phyloP scores from a whole-genome alignment of 768 basidiomycete genomes.

The Xanthoconium purpureum region DNA sequence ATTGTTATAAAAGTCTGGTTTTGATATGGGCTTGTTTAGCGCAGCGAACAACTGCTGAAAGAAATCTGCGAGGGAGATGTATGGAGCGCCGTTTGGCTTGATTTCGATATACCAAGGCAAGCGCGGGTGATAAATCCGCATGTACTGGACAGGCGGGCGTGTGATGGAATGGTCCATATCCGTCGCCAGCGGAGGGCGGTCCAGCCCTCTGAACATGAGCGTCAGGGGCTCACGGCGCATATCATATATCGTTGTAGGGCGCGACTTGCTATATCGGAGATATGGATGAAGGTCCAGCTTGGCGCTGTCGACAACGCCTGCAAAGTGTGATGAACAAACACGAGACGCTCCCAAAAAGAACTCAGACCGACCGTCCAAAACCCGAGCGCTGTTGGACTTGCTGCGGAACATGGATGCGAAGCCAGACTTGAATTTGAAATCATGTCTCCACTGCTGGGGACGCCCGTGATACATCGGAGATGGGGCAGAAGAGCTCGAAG shows the following conservation, averaged over 20 bases:
- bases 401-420: constrained; percentile 31
- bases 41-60: constrained; percentile 44
- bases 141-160: constrained; percentile 44
- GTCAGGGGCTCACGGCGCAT: constrained; percentile 42
- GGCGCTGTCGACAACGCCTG: constrained; percentile 27
- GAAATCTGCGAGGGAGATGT: constrained; percentile 59
- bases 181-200: constrained; percentile 40
- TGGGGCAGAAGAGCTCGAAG: constrained; percentile 8
- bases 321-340: neutral
- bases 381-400: constrained; percentile 12
- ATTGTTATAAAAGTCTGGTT: constrained; percentile 57
- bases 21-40: constrained; percentile 44
- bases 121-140: constrained; percentile 55
- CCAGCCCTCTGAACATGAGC: constrained; percentile 45
- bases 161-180: constrained; percentile 57
- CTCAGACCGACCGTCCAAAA: constrained; percentile 18
- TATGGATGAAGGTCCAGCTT: constrained; percentile 23
- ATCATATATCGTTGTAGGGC: constrained; percentile 47
- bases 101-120: constrained; percentile 72
- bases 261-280: constrained; percentile 22
- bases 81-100: constrained; percentile 38
- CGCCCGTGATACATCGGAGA: constrained; percentile 18
- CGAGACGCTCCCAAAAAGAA: neutral
- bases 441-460: constrained; percentile 29
- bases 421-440: constrained; percentile 33